phyloP scores from a whole-genome alignment of 805 yeast species.

The Nakazawaea siamensis region DNA sequence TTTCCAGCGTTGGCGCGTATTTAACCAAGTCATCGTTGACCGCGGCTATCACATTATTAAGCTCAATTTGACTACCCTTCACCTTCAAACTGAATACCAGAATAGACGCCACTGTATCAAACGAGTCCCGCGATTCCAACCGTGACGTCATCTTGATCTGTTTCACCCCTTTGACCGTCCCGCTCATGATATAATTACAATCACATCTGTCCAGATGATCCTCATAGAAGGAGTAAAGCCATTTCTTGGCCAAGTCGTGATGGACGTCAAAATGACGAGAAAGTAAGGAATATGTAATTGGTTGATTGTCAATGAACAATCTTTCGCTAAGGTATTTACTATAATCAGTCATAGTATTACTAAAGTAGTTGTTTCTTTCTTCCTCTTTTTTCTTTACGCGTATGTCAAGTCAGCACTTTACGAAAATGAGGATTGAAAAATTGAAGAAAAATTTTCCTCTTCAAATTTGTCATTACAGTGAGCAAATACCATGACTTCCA shows the following conservation, averaged over 20 bases:
- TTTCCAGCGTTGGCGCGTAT: background rate
- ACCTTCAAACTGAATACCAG: conserved; percentile 19
- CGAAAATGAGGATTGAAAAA: background rate
- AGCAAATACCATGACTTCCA: too few relatives aligned
- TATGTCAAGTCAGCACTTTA: too few relatives aligned
- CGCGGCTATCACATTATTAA: conserved; percentile 4
- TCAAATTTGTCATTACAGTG: too few relatives aligned
- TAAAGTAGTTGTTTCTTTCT: too few relatives aligned
- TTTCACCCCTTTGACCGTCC: conserved; percentile 16
- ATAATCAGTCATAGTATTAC: background rate
- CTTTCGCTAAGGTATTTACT: conserved; percentile 2
- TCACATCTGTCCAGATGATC: conserved; percentile 26
- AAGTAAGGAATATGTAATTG: conserved; percentile 32
- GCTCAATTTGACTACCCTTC: background rate
- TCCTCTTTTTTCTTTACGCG: too few relatives aligned
- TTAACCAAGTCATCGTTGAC: conserved; percentile 4
- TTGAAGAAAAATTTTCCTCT: conserved; percentile 3
- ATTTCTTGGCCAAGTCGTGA: conserved; percentile 28
- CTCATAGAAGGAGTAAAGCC: conserved; percentile 29
- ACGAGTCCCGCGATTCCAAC: conserved; percentile 17
- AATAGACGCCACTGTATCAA: conserved; percentile 24
- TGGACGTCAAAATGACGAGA: conserved; percentile 32
- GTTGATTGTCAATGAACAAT: conserved; percentile 3
- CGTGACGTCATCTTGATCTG: conserved; percentile 3
- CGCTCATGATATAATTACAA: conserved; percentile 35